Conservation (phyloP, 2,329 filamentous ascomycete genomes). For the Paraphoma sp. region DNA sequence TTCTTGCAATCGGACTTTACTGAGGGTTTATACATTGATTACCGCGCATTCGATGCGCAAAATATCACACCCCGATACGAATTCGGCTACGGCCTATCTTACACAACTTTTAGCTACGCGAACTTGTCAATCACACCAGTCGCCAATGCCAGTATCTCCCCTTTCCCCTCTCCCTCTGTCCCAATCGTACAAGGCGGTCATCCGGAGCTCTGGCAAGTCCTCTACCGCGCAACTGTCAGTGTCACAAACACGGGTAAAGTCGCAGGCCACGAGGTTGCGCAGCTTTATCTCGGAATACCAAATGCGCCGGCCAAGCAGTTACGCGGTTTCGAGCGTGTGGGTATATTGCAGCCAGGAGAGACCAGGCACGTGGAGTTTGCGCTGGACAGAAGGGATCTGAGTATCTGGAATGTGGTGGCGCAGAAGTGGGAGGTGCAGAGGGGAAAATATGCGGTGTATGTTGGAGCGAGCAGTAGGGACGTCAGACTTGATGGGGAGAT, state of each 20-base stretch:
- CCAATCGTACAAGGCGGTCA: slow-evolving; percentile 40
- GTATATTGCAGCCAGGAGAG: slow-evolving; percentile 68
- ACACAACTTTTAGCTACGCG: slow-evolving; percentile 77
- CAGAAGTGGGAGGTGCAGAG: slow-evolving; percentile 76
- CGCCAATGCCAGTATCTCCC: slow-evolving; percentile 47
- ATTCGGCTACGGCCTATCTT: slow-evolving; percentile 77
- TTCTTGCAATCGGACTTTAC: slow-evolving; percentile 76
- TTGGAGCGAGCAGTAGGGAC: slow-evolving; percentile 47
- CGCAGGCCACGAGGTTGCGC: slow-evolving; percentile 72
- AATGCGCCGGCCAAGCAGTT: slow-evolving; percentile 70
- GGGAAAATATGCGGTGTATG: slow-evolving; percentile 36
- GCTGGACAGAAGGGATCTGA: slow-evolving; percentile 78
- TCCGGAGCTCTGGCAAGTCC: slow-evolving; percentile 66
- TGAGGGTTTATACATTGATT: slow-evolving; percentile 83
- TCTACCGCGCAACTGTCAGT: slow-evolving; percentile 69
- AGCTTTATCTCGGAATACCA: slow-evolving; percentile 70
- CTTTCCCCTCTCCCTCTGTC: slow-evolving; percentile 17
- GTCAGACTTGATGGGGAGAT: slow-evolving; percentile 29
- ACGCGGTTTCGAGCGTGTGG: slow-evolving; percentile 79
- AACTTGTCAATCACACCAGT: slow-evolving; percentile 63
- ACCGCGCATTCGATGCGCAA: slow-evolving; percentile 72
- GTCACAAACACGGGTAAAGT: slow-evolving; percentile 73
- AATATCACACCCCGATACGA: slow-evolving; percentile 74
- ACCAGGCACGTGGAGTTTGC: slow-evolving; percentile 68
- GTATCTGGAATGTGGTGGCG: slow-evolving; percentile 76